Conservation (phyloP, 2,329 filamentous ascomycete species). For the Colletotrichum somersetense region DNA sequence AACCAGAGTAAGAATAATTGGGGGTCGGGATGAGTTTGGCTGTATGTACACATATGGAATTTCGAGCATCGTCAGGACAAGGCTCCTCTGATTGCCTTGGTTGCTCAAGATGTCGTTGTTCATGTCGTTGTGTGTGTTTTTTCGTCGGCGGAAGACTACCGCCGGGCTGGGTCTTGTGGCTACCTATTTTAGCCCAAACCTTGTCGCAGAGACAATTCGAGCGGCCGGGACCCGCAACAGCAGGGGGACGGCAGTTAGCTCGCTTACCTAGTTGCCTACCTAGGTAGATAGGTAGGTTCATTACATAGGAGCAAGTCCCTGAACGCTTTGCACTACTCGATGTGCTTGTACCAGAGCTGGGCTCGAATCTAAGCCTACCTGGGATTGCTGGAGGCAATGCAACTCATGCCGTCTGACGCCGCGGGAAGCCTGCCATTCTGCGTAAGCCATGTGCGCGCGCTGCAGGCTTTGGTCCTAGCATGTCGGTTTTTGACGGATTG, state of each 20-base stretch:
- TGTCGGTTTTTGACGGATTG: constrained; percentile 26
- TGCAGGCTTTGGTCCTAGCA: constrained; percentile 9
- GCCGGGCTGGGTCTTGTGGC: constrained; percentile 29
- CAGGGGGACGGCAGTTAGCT: constrained; percentile 23
- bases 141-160: constrained; percentile 27
- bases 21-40: neutral
- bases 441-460: constrained; percentile 3
- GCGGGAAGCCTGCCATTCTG: neutral
- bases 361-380: neutral
- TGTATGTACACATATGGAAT: neutral
- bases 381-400: neutral
- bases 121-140: constrained; percentile 12
- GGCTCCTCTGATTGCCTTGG: neutral
- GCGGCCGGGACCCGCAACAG: constrained; percentile 24
- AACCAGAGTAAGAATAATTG: neutral
- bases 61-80: neutral
- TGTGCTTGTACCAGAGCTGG: constrained; percentile 19
- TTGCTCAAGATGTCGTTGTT: constrained; percentile 19
- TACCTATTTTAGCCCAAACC: constrained; percentile 32
- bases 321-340: neutral
- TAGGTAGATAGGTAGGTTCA: too few species aligned
- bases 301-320: constrained; percentile 18
- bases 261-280: neutral
- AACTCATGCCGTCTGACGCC: neutral
- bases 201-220: constrained; percentile 38